Evolutionary conservation across 148 eudicot genomes (phyloP).

Genomic region (Rhododendron griersonianum): DNA sequence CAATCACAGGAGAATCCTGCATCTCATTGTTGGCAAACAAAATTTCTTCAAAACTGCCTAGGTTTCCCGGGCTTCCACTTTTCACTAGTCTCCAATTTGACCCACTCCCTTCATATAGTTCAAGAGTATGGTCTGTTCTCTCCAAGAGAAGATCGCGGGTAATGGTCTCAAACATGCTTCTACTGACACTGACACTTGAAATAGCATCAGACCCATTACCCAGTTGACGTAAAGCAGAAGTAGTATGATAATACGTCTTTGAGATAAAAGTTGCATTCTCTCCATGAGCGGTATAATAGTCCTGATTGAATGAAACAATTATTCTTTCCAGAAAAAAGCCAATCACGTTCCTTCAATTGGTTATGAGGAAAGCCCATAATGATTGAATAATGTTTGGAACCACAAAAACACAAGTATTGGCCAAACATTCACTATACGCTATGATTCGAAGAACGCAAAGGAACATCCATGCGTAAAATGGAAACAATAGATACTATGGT

Average conservation of each 20-base stretch:
- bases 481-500: not conserved
- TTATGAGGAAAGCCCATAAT: not conserved
- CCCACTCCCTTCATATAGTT: conserved; percentile 91
- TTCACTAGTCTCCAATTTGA: conserved; percentile 80
- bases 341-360: not conserved
- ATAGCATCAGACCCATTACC: conserved; percentile 74
- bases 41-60: conserved; percentile 90
- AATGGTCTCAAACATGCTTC: conserved; percentile 88
- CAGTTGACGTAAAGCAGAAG: conserved; percentile 78
- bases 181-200: conserved; percentile 83
- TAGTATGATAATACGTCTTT: conserved; percentile 88
- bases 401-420: not conserved
- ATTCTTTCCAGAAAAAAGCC: not conserved
- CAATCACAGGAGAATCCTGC: conserved; percentile 95
- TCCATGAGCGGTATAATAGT: conserved; percentile 87
- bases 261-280: conserved; percentile 91
- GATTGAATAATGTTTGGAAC: not conserved
- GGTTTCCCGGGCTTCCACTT: conserved; percentile 92
- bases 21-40: conserved; percentile 94
- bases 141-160: conserved; percentile 87
- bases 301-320: conserved; percentile 40
- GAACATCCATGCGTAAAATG: not conserved
- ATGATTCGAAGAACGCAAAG: not conserved
- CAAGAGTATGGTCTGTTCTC: conserved; percentile 88
- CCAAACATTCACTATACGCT: not conserved